A percentile compares a stretch with the other conserved stretches of the same genome.
Evolutionary conservation across 2,329 filamentous ascomycete species (phyloP).

Genomic region (Dendryphion nanum): DNA sequence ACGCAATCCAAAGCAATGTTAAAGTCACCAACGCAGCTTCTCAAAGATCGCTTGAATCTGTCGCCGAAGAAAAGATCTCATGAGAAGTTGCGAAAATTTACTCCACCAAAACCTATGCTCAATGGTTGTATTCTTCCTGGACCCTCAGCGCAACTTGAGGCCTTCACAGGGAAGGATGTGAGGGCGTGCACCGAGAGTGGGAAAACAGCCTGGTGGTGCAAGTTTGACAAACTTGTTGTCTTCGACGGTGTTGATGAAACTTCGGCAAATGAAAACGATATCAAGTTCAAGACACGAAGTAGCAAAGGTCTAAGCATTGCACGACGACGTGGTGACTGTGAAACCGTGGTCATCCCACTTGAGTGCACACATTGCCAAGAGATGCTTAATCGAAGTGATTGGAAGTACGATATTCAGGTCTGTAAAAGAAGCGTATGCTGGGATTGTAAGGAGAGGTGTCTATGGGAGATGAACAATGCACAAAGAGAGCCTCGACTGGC

Average conservation of each 20-base stretch:
- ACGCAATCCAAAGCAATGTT: slow-evolving; percentile 27
- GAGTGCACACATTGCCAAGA: slow-evolving; percentile 31
- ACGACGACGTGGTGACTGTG: slow-evolving; percentile 23
- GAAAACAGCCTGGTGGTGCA: slow-evolving; percentile 36
- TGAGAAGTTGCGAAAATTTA: slow-evolving; percentile 24
- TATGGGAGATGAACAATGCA: slow-evolving; percentile 25
- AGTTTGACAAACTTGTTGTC: slow-evolving; percentile 32
- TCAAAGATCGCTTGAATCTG: slow-evolving; percentile 28
- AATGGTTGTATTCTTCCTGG: slow-evolving; percentile 31
- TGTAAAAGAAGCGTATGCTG: slow-evolving; percentile 34
- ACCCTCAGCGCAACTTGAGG: slow-evolving; percentile 16
- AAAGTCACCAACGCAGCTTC: slow-evolving; percentile 30
- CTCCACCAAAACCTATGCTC: slow-evolving; percentile 20
- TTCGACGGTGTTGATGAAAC: slow-evolving; percentile 26
- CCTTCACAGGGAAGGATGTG: slow-evolving; percentile 23
- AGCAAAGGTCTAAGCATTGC: slow-evolving; percentile 33
- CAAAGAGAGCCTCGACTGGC: slow-evolving; percentile 1
- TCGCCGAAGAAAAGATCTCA: slow-evolving; percentile 14
- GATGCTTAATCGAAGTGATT: slow-evolving; percentile 33
- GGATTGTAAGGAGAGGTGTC: slow-evolving; percentile 33
- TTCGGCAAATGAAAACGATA: neutral
- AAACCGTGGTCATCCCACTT: slow-evolving; percentile 31
- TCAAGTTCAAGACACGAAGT: slow-evolving; percentile 21
- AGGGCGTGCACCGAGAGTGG: slow-evolving; percentile 23
- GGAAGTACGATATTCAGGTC: slow-evolving; percentile 35